phyloP scores from a whole-genome alignment of 2,329 filamentous ascomycete species.

The Neonectria coccinea region DNA sequence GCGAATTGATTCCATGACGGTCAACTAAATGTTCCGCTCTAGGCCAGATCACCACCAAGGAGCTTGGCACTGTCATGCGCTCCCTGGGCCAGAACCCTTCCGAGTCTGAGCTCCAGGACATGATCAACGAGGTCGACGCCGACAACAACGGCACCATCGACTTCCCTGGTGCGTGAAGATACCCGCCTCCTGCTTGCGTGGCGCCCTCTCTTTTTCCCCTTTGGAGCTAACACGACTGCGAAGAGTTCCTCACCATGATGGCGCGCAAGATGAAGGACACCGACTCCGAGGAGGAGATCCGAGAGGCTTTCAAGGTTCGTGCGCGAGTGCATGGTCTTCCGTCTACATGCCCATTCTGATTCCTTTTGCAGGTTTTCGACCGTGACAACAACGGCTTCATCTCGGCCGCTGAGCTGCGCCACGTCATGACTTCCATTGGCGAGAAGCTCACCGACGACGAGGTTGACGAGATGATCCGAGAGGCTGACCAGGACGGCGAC shows the following conservation, averaged over 20 bases:
- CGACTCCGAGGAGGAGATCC: constrained; percentile 90
- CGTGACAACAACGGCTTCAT: constrained; percentile 94
- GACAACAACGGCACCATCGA: constrained; percentile 95
- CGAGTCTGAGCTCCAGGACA: constrained; percentile 90
- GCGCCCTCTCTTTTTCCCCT: neutral
- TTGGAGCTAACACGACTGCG: constrained; percentile 32
- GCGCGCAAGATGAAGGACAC: constrained; percentile 95
- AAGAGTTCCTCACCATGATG: constrained; percentile 95
- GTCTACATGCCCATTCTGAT: constrained; percentile 4
- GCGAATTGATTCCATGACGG: constrained; percentile 25
- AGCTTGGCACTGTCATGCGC: constrained; percentile 90
- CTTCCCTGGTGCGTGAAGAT: constrained; percentile 77
- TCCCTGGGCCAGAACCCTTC: constrained; percentile 91
- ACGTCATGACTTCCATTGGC: constrained; percentile 92
- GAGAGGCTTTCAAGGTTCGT: constrained; percentile 85
- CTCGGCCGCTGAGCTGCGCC: constrained; percentile 86
- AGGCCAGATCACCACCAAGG: constrained; percentile 94
- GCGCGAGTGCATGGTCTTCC: neutral
- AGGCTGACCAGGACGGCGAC: constrained; percentile 90
- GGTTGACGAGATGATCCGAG: constrained; percentile 93
- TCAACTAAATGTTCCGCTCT: constrained; percentile 40
- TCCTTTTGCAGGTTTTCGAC: constrained; percentile 73
- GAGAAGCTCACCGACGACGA: constrained; percentile 93
- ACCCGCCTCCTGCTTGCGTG: neutral
- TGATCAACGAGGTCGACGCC: constrained; percentile 94